A percentile compares a stretch with the other conserved stretches of the same genome.
Evolutionary conservation across 495 filamentous ascomycete species (phyloP).

Genomic region (Staphylotrichum longicolle): DNA sequence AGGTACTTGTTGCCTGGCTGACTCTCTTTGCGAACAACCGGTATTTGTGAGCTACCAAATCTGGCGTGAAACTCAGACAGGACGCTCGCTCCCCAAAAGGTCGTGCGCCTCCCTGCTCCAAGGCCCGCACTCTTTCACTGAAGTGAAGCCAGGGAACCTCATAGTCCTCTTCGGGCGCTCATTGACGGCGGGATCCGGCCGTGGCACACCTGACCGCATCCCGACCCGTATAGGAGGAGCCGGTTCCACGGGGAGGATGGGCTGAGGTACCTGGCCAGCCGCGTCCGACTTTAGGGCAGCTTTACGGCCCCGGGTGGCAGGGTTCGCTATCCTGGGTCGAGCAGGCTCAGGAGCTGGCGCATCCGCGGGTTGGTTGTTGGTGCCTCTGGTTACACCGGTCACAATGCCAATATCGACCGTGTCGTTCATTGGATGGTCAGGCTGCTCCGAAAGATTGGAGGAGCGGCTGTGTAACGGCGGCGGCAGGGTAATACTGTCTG

Average conservation of each 20-base stretch:
- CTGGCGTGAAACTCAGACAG: conserved; percentile 23
- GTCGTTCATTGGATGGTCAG: conserved; percentile 8
- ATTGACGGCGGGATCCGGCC: conserved; percentile 14
- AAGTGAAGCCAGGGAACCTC: conserved; percentile 40
- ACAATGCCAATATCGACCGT: not conserved
- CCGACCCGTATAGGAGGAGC: conserved; percentile 5
- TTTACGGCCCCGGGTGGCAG: conserved; percentile 50
- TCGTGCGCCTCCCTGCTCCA: conserved; percentile 56
- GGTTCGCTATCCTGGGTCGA: conserved; percentile 37
- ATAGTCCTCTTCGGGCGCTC: conserved; percentile 32
- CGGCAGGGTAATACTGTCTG: not conserved
- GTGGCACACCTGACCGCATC: conserved; percentile 12
- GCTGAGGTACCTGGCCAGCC: conserved; percentile 43
- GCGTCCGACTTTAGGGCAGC: conserved; percentile 49
- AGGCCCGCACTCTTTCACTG: conserved; percentile 44
- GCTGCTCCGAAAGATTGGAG: conserved; percentile 1
- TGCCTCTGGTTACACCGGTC: not conserved
- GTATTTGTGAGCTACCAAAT: too few relatives aligned
- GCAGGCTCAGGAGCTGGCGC: conserved; percentile 2
- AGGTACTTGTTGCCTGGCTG: not conserved
- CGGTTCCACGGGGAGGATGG: conserved; percentile 36
- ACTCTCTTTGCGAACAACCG: too few relatives aligned
- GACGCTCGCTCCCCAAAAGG: conserved; percentile 46
- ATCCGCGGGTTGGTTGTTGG: conserved; percentile 1
- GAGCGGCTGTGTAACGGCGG: conserved; percentile 8